Percentiles rank a stretch among this genome's conserved stretches.
Evolutionary conservation across 129 eudicot genomes (phyloP).

Genomic region (Saposhnikovia divaricata): DNA sequence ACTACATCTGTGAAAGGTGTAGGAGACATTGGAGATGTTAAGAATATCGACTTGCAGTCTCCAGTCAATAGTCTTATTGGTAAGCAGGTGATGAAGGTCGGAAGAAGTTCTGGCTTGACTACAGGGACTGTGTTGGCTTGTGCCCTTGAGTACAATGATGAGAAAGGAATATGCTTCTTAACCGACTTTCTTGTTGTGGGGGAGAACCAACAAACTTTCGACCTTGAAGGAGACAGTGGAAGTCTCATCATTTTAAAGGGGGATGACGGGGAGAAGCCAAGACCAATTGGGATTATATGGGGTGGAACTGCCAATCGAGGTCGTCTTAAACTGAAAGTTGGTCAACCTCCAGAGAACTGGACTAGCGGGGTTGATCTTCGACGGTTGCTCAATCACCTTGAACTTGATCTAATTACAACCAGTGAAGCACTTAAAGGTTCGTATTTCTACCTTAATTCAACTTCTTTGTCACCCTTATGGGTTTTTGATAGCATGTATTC

Average conservation of each 20-base stretch:
- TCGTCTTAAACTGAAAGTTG: constrained; percentile 83
- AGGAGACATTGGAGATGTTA: constrained; percentile 84
- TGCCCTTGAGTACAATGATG: constrained; percentile 95
- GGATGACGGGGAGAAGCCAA: constrained; percentile 67
- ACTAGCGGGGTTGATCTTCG: constrained; percentile 98
- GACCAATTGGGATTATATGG: constrained; percentile 95
- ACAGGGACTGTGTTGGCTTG: constrained; percentile 81
- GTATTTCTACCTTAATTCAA: not conserved
- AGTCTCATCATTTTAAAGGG: constrained; percentile 72
- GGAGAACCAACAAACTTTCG: constrained; percentile 89
- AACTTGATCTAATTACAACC: constrained; percentile 76
- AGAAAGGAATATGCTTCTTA: constrained; percentile 86
- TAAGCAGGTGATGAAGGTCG: constrained; percentile 89
- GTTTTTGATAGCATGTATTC: not conserved
- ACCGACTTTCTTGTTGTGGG: constrained; percentile 98
- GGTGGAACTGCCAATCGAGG: constrained; percentile 97
- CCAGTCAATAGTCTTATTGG: constrained; percentile 71
- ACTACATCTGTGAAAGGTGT: constrained; percentile 86
- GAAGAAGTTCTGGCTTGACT: constrained; percentile 94
- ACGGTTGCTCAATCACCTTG: constrained; percentile 89
- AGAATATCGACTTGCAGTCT: constrained; percentile 72
- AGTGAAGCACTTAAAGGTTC: constrained; percentile 78
- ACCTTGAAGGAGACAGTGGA: constrained; percentile 96
- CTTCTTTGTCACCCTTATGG: not conserved
- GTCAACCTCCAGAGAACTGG: constrained; percentile 96